A percentile compares a stretch with the other conserved stretches of the same genome.
Conservation (phyloP, 1,284 basidiomycete species). For the Cryptococcus sp. region DNA sequence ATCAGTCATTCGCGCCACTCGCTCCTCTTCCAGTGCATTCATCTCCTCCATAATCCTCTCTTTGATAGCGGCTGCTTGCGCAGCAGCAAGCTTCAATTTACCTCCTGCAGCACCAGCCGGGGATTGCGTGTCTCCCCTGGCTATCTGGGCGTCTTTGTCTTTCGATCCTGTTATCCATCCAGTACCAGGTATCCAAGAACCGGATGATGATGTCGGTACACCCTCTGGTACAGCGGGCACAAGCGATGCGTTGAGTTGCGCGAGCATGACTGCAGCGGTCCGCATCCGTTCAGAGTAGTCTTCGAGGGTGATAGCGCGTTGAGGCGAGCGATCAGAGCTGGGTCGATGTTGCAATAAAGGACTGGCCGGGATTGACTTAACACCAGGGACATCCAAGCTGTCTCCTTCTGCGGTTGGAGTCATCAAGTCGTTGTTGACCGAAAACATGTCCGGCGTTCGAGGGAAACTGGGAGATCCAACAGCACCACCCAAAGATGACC, state of each 20-base stretch:
- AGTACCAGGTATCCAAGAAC: conserved; percentile 65
- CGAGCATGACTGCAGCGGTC: conserved; percentile 96
- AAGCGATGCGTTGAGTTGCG: conserved; percentile 87
- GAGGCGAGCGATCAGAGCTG: conserved; percentile 18
- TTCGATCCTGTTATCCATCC: conserved; percentile 59
- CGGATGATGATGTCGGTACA: conserved; percentile 42
- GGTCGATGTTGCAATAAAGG: conserved; percentile 17
- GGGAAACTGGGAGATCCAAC: conserved; percentile 11
- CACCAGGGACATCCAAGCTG: conserved; percentile 6
- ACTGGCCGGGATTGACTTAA: conserved; percentile 8
- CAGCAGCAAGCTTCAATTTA: conserved; percentile 68
- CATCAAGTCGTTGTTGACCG: conserved; percentile 2
- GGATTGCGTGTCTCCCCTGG: not conserved
- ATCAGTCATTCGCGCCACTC: conserved; percentile 90
- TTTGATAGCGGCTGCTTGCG: conserved; percentile 85
- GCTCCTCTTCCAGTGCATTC: conserved; percentile 92
- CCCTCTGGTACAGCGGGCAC: conserved; percentile 56
- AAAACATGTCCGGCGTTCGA: conserved; percentile 14
- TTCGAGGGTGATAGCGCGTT: conserved; percentile 64
- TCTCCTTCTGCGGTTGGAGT: conserved; percentile 4
- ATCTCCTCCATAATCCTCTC: conserved; percentile 99
- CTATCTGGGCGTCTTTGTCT: conserved; percentile 3
- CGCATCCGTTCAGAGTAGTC: conserved; percentile 98
- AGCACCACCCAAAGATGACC: conserved; percentile 20
- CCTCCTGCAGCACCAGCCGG: conserved; percentile 44